Conservation (phyloP, 768 basidiomycete genomes). For the Candolleomyces aberdarensis region DNA sequence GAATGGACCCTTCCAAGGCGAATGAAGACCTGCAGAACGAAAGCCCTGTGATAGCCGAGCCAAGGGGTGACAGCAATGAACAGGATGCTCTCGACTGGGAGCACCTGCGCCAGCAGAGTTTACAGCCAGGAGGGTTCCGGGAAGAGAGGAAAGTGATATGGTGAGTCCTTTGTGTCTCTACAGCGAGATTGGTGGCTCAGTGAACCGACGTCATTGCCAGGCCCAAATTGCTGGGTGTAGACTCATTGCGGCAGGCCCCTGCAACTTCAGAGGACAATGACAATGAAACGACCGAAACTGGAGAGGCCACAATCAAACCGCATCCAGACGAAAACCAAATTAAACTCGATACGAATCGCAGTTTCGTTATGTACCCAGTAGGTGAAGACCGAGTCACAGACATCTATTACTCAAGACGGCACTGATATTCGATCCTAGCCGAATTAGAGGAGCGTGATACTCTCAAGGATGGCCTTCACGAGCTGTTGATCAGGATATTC, state of each 20-base stretch:
- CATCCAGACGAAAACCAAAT: constrained; percentile 89
- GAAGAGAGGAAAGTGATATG: constrained; percentile 52
- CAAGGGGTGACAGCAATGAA: neutral
- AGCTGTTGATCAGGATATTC: constrained; percentile 72
- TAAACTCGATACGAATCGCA: constrained; percentile 83
- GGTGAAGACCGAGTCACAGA: constrained; percentile 44
- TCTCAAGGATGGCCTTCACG: constrained; percentile 65
- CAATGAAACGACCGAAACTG: neutral
- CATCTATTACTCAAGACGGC: neutral
- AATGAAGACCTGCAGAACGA: neutral
- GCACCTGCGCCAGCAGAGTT: constrained; percentile 41
- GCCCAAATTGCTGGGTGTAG: constrained; percentile 26
- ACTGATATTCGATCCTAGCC: constrained; percentile 8
- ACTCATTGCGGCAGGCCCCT: constrained; percentile 3
- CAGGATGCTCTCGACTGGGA: constrained; percentile 38
- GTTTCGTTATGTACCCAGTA: constrained; percentile 91
- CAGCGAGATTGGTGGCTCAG: too few species aligned
- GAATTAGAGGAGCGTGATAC: constrained; percentile 38
- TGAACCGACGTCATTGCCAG: constrained; percentile 6
- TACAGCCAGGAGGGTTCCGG: constrained; percentile 65
- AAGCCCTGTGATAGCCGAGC: neutral
- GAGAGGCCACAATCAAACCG: constrained; percentile 14
- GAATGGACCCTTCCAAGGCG: neutral
- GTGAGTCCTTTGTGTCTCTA: constrained; percentile 29
- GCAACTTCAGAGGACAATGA: constrained; percentile 2